These are phyloP conservation scores for Neurospora sp. DNA, from an alignment of 495 filamentous ascomycete genomes.

Conservation along the genomic window DNA sequence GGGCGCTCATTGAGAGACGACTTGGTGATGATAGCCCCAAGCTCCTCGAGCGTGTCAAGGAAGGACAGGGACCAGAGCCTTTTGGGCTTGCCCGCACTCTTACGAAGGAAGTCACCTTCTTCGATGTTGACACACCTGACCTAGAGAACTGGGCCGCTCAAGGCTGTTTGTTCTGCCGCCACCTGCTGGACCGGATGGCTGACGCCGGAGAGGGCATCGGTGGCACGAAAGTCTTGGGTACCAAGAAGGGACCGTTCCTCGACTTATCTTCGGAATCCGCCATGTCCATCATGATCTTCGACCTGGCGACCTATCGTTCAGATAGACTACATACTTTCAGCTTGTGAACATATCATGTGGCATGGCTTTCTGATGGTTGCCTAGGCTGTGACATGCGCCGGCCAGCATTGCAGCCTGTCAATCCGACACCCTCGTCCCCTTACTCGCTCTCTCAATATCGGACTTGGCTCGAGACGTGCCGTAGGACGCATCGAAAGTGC, in stretches of 20 bases:
- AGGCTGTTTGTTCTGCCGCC: background rate
- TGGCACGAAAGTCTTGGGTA: background rate
- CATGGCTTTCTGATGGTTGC: background rate
- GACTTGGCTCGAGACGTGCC: background rate
- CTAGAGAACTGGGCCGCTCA: background rate
- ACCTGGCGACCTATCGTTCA: background rate
- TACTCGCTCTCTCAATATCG: background rate
- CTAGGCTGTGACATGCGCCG: background rate
- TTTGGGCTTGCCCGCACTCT: background rate
- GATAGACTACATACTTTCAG: background rate
- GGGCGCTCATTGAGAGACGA: background rate
- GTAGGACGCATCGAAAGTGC: background rate
- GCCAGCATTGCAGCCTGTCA: background rate
- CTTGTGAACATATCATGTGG: background rate
- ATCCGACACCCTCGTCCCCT: background rate
- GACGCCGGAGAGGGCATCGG: background rate
- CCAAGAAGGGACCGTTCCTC: background rate
- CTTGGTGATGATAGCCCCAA: background rate
- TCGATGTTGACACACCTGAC: background rate
- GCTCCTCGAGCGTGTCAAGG: background rate
- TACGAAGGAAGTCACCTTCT: background rate
- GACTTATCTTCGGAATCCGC: background rate
- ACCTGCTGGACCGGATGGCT: background rate
- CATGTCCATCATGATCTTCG: background rate
- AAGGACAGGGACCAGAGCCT: background rate